Percentiles rank a stretch among this genome's conserved stretches.
phyloP scores from a whole-genome alignment of 78 protist genomes.

The Dictyostelium capitatum region DNA sequence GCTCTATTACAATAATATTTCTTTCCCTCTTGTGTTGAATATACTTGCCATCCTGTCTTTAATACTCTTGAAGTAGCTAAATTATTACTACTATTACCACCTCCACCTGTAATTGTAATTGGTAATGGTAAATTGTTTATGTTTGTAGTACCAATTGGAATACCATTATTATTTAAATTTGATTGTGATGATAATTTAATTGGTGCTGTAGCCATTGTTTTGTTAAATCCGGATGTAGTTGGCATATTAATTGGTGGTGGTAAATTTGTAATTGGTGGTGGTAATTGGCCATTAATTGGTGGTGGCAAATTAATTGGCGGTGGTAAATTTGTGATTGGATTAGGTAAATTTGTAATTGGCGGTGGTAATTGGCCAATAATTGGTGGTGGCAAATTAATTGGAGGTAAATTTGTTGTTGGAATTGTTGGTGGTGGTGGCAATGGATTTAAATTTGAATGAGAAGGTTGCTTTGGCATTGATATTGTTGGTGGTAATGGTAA shows the following conservation, averaged over 20 bases:
- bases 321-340: not conserved
- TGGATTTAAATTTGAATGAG: not conserved
- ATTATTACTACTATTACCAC: not conserved
- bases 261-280: conserved; percentile 13
- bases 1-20: conserved; percentile 37
- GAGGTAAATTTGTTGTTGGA: not conserved
- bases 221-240: not conserved
- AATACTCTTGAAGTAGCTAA: not conserved
- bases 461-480: not conserved
- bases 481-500: not conserved
- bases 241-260: conserved; percentile 47
- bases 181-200: conserved; percentile 3
- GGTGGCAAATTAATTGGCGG: not conserved
- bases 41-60: conserved; percentile 55
- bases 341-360: not conserved
- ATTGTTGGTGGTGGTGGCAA: conserved; percentile 15
- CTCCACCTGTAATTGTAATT: not conserved
- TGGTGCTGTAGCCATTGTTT: conserved; percentile 1
- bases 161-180: not conserved
- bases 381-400: conserved; percentile 8
- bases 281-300: not conserved
- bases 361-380: not conserved
- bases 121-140: conserved; percentile 22
- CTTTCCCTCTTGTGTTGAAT: conserved; percentile 42
- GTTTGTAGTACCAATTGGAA: not conserved